Base-by-base conservation (phyloP, 2,329 filamentous ascomycete genomes). In the Ambrosiella xylebori region DNA sequence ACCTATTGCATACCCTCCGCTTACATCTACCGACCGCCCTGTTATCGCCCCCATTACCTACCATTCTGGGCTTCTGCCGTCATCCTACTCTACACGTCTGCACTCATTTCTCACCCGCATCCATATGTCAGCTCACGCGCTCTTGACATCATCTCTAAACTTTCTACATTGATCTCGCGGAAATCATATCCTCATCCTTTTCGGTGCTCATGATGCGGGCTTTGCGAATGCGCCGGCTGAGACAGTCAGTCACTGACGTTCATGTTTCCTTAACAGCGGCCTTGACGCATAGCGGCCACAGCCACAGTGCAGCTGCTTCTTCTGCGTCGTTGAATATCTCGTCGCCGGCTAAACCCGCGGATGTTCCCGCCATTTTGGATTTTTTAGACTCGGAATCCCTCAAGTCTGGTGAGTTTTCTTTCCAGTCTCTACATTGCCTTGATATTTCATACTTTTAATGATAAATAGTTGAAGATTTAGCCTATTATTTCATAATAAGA, bases 251-350 rank as follows among this genome's bases (percentile, higher is more conserved):
- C 13, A 54, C 59, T 60, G 59, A 60, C 56, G 47, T 57, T 13
- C 55, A 60, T 27, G 40, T 60, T 39, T 60, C 59, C 12, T 45
- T 60, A 51, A 39, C 59, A 47, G 57, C 59, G 45, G 56, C 56
- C 13, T 36, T 51, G 19, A 35, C 47, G 7, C 47, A 51, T 36
- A 27, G 47, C 19, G 13, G 47, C 27, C 47, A 51, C 9, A 36
- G 19, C 19, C 15, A 27, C 9, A 12, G 13, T 35, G 11, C 19
- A 27, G 47, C 38, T 55, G 41, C 53, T 15, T 44, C 38, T 27
- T 44, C 39, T 3, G 15, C 53, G 19, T 55, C 53, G 38, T 17
- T 55, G 19, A 44, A 55, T 35, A 27, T 55, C 27, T 15, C 35
- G n/a, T 17, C 35, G 11, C 56, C 56, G 12, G 56, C 53, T 39